Evolutionary conservation across 768 basidiomycete species (phyloP).

Genomic region (Mycena galopus): DNA sequence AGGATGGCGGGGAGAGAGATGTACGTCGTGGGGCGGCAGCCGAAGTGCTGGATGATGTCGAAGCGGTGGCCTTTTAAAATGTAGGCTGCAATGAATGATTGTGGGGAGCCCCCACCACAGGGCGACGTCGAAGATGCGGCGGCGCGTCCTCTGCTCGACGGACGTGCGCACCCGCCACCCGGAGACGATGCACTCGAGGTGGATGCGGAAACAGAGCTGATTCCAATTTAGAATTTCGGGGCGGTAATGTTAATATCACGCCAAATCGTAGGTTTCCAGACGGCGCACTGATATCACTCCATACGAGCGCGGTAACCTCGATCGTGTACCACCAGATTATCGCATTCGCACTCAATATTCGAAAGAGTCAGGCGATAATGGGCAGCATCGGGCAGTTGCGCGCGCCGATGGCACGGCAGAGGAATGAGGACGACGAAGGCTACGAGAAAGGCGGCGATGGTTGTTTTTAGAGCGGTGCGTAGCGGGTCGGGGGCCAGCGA

Average conservation of each 20-base stretch:
- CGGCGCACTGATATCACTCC: constrained; percentile 64
- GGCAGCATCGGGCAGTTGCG: constrained; percentile 49
- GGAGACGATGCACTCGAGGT: constrained; percentile 63
- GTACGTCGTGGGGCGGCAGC: constrained; percentile 62
- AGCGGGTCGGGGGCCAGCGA: too few relatives aligned
- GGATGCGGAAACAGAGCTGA: constrained; percentile 60
- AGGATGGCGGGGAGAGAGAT: constrained; percentile 52
- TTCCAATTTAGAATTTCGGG: too few relatives aligned
- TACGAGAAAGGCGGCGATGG: constrained; percentile 48
- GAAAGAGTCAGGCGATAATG: constrained; percentile 54
- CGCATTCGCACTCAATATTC: constrained; percentile 54
- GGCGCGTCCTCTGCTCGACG: constrained; percentile 40
- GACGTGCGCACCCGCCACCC: constrained; percentile 41
- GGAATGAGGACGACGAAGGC: constrained; percentile 51
- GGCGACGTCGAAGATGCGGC: constrained; percentile 46
- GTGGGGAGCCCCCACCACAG: constrained; percentile 58
- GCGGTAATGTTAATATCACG: too few relatives aligned
- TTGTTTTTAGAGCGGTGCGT: constrained; percentile 46
- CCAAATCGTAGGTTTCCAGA: constrained; percentile 61
- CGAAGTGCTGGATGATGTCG: constrained; percentile 61
- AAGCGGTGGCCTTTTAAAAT: constrained; percentile 66
- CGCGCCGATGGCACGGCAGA: constrained; percentile 53
- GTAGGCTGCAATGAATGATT: constrained; percentile 59
- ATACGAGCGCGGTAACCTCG: constrained; percentile 44
- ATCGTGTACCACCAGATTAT: constrained; percentile 57